Evolutionary conservation across 805 yeast species (phyloP).

Genomic region (Wickerhamomyces silvicola): DNA sequence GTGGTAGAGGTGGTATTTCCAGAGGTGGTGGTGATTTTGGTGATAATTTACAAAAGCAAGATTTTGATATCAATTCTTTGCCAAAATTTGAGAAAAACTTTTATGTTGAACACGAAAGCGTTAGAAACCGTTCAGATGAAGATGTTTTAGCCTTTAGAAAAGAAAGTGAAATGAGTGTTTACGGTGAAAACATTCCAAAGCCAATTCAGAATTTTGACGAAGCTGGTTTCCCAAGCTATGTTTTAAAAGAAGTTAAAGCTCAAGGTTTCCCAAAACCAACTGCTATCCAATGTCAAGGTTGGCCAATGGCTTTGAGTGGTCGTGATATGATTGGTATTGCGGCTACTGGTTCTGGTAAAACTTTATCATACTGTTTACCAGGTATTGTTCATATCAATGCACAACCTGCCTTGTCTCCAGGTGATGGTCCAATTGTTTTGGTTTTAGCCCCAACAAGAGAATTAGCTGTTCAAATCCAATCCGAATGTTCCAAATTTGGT

Average conservation of each 20-base stretch:
- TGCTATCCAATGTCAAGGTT: slow-evolving; percentile 97
- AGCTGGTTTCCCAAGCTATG: slow-evolving; percentile 97
- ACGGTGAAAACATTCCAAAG: slow-evolving; percentile 84
- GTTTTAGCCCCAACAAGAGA: slow-evolving; percentile 99
- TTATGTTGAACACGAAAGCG: slow-evolving; percentile 78
- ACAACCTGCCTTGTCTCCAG: slow-evolving; percentile 86
- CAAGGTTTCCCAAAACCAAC: slow-evolving; percentile 95
- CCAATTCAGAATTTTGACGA: slow-evolving; percentile 92
- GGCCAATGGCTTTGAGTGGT: slow-evolving; percentile 99
- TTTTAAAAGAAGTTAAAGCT: slow-evolving; percentile 77
- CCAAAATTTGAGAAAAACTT: slow-evolving; percentile 95
- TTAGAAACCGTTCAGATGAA: slow-evolving; percentile 63
- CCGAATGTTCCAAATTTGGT: slow-evolving; percentile 94
- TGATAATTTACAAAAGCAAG: slow-evolving; percentile 57
- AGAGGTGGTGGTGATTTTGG: slow-evolving; percentile 42
- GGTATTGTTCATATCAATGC: slow-evolving; percentile 97
- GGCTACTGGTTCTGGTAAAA: slow-evolving; percentile 98
- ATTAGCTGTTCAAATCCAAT: slow-evolving; percentile 95
- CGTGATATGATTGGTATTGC: slow-evolving; percentile 99
- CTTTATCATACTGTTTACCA: slow-evolving; percentile 94
- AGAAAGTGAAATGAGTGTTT: slow-evolving; percentile 77
- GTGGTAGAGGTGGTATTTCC: slow-evolving; percentile 32
- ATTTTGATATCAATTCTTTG: slow-evolving; percentile 71
- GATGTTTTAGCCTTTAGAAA: slow-evolving; percentile 76
- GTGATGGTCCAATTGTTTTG: slow-evolving; percentile 96